Evolutionary conservation across 2,329 filamentous ascomycete species (phyloP).

Genomic region (Cordyceps cateniannulata): DNA sequence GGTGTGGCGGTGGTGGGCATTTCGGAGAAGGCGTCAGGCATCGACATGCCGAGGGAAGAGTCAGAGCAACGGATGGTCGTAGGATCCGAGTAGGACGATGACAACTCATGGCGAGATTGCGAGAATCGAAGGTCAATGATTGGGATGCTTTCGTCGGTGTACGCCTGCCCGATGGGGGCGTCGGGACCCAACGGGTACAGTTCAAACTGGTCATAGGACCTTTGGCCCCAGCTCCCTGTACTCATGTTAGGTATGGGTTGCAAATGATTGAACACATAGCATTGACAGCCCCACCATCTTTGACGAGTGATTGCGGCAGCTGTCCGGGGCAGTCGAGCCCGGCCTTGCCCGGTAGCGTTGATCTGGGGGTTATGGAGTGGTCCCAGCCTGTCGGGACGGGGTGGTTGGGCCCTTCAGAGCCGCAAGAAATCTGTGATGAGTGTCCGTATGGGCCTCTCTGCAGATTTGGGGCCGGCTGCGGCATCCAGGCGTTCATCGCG

Average conservation of each 20-base stretch:
- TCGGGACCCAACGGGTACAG: conserved; percentile 50
- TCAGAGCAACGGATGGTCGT: conserved; percentile 59
- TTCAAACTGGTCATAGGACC: conserved; percentile 50
- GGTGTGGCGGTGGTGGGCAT: conserved; percentile 57
- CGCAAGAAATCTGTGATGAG: background rate
- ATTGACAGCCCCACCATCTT: conserved; percentile 2
- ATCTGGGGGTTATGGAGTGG: conserved; percentile 3
- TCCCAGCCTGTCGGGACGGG: background rate
- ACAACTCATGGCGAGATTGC: conserved; percentile 41
- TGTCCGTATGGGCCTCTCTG: background rate
- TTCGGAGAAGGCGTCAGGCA: conserved; percentile 57
- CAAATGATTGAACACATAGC: background rate
- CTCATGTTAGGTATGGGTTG: background rate
- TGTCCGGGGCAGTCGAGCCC: conserved; percentile 3
- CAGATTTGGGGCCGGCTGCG: background rate
- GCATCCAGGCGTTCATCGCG: conserved; percentile 6
- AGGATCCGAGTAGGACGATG: conserved; percentile 44
- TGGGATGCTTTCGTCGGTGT: conserved; percentile 56
- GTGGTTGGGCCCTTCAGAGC: background rate
- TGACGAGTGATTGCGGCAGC: conserved; percentile 1
- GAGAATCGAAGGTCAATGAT: conserved; percentile 54
- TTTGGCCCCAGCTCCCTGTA: conserved; percentile 40
- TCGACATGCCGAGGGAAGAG: conserved; percentile 69
- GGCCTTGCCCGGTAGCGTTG: background rate
- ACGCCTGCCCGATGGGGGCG: conserved; percentile 55